phyloP scores from a whole-genome alignment of 768 basidiomycete species.

The Strobilomyces dryophilus region DNA sequence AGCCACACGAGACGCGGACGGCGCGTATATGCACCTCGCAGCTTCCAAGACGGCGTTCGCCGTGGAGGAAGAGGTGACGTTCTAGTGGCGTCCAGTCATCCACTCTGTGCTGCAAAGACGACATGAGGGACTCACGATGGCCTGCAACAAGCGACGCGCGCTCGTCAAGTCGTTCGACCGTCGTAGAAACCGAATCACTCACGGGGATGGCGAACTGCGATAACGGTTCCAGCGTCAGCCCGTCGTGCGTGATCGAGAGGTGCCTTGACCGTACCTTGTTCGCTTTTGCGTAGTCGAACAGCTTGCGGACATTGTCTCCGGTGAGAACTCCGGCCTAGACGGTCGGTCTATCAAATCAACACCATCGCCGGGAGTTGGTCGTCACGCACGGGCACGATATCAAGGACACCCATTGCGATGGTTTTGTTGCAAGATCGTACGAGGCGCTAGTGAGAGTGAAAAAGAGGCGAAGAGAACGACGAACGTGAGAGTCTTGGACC shows the following conservation, averaged over 20 bases:
- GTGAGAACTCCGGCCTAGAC: constrained; percentile 88
- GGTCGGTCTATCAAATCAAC: constrained; percentile 3
- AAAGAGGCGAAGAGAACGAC: not conserved
- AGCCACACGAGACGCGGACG: constrained; percentile 5
- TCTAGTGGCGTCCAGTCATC: constrained; percentile 43
- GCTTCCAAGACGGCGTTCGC: constrained; percentile 95
- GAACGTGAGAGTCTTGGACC: not conserved
- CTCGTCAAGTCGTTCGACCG: not conserved
- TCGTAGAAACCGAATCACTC: constrained; percentile 32
- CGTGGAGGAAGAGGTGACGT: constrained; percentile 93
- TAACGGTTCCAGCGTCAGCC: constrained; percentile 4
- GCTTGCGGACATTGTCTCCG: constrained; percentile 90
- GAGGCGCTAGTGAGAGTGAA: constrained; percentile 6
- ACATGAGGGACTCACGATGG: constrained; percentile 57
- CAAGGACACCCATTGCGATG: constrained; percentile 68
- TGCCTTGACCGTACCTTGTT: constrained; percentile 56
- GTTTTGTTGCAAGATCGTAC: constrained; percentile 6
- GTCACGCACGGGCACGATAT: constrained; percentile 75
- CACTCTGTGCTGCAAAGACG: not conserved
- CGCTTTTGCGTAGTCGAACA: constrained; percentile 92
- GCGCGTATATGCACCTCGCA: constrained; percentile 56
- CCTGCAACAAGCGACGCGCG: constrained; percentile 37
- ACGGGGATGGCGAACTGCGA: constrained; percentile 80
- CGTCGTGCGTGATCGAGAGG: not conserved
- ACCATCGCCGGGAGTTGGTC: not conserved